A percentile compares a stretch with the other conserved stretches of the same genome.
Conservation (phyloP, 2,329 filamentous ascomycete genomes). For the Dactylellina haptotyla region DNA sequence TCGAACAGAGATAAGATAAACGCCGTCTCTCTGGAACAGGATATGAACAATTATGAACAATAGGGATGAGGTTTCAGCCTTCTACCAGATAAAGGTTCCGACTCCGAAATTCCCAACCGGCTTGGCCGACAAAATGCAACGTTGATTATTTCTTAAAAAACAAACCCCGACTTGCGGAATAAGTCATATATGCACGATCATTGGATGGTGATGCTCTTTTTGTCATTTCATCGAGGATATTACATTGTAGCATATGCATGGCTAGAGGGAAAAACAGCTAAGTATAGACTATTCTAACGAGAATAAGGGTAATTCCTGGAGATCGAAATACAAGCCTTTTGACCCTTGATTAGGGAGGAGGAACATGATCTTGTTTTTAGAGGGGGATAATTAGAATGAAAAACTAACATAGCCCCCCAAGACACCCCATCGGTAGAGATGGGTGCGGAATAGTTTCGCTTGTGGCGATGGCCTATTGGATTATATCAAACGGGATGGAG, state of each 20-base stretch:
- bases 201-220: slow-evolving; percentile 18
- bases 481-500: slow-evolving; percentile 7
- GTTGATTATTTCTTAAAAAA: slow-evolving; percentile 3
- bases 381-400: slow-evolving; percentile 6
- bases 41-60: not conserved
- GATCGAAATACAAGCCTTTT: slow-evolving; percentile 2
- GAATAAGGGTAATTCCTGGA: slow-evolving; percentile 17
- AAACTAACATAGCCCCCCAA: slow-evolving; percentile 4
- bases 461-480: not conserved
- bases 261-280: slow-evolving; percentile 11
- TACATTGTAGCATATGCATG: slow-evolving; percentile 25
- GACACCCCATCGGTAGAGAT: slow-evolving; percentile 7
- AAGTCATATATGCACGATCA: slow-evolving; percentile 4
- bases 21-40: slow-evolving; percentile 5
- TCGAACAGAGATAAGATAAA: slow-evolving; percentile 13
- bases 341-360: not conserved
- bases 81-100: slow-evolving; percentile 3
- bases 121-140: slow-evolving; percentile 24
- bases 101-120: slow-evolving; percentile 23
- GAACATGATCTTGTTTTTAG: not conserved
- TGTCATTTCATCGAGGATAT: slow-evolving; percentile 22
- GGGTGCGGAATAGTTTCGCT: slow-evolving; percentile 1
- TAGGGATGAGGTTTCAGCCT: not conserved
- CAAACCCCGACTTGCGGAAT: slow-evolving; percentile 1
- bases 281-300: slow-evolving; percentile 32